Conservation (phyloP, 257 asterid species). For the Fraxinus quadrangulata region DNA sequence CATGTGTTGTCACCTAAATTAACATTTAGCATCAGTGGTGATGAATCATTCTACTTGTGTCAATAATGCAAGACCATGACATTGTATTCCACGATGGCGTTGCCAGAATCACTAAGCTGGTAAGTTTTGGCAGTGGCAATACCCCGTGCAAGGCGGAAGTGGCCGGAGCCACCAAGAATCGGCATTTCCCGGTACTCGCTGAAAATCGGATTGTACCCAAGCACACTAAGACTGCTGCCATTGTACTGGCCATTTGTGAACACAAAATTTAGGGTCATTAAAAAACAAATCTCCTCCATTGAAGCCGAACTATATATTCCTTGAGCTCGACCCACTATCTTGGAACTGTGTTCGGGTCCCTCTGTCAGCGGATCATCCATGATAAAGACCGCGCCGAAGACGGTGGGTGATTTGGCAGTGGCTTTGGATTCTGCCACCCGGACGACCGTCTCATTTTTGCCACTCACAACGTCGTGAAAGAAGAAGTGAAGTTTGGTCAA, state of each 20-base stretch:
- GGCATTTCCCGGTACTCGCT: conserved; percentile 43
- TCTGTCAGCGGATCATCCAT: conserved; percentile 41
- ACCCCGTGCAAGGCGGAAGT: conserved; percentile 55
- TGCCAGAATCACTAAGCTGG: conserved; percentile 17
- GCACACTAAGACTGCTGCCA: conserved; percentile 49
- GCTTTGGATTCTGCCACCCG: conserved; percentile 33
- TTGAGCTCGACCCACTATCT: conserved; percentile 49
- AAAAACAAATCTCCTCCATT: conserved; percentile 23
- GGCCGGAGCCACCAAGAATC: conserved; percentile 59
- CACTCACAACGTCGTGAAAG: conserved; percentile 42
- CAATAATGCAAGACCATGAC: conserved; percentile 35
- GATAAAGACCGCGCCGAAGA: conserved; percentile 31
- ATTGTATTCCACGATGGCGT: conserved; percentile 51
- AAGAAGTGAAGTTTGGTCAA: conserved; percentile 43
- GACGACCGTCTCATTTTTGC: conserved; percentile 34
- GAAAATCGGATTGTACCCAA: conserved; percentile 35
- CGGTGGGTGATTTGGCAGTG: conserved; percentile 30
- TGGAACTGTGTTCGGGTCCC: conserved; percentile 36
- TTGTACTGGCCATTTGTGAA: conserved; percentile 42
- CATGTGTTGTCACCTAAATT: too few species aligned
- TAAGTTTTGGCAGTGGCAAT: conserved; percentile 35
- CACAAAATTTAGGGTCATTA: conserved; percentile 39
- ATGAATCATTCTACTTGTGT: too few species aligned
- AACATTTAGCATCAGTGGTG: too few species aligned
- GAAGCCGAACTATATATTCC: conserved; percentile 43